A percentile compares a stretch with the other conserved stretches of the same genome.
Conservation (phyloP, 2,329 filamentous ascomycete genomes). For the Chalaropsis ovoidea region DNA sequence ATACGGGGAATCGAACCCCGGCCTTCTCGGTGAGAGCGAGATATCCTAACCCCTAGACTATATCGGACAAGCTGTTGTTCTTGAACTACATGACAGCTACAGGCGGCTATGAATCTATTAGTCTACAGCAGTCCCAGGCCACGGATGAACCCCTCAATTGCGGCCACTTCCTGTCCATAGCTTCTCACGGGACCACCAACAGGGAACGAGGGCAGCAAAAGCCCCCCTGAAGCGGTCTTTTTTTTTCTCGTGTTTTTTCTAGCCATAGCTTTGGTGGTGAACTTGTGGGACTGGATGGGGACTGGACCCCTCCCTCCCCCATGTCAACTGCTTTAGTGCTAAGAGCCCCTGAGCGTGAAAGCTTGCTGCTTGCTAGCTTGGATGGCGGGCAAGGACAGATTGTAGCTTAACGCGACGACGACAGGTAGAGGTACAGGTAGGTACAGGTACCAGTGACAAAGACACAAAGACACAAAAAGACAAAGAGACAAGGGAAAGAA, state of each 20-base stretch:
- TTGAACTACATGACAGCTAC: not conserved
- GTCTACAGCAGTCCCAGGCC: too few relatives aligned
- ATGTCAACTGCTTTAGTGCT: not conserved
- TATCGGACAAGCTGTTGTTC: conserved; percentile 17
- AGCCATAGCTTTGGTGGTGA: not conserved
- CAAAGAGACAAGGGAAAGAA: too few relatives aligned
- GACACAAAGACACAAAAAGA: too few relatives aligned
- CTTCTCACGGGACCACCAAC: not conserved
- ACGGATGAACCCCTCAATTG: not conserved
- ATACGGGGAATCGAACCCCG: conserved; percentile 29
- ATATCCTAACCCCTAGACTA: conserved; percentile 20
- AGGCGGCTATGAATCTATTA: not conserved
- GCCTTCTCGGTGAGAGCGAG: conserved; percentile 26
- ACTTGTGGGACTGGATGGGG: not conserved
- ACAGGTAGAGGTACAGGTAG: too few relatives aligned
- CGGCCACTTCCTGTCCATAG: not conserved
- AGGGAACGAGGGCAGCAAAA: too few relatives aligned
- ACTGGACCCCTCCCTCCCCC: conserved; percentile 2
- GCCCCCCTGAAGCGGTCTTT: not conserved
- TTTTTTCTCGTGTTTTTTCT: not conserved
- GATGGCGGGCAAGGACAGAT: conserved; percentile 6
- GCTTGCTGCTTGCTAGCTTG: not conserved
- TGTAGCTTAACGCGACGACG: conserved; percentile 4
- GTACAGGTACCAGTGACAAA: too few relatives aligned
- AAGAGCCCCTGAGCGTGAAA: conserved; percentile 2